Evolutionary conservation across 805 yeast species (phyloP).

Genomic region (Ogataea populi-albae): DNA sequence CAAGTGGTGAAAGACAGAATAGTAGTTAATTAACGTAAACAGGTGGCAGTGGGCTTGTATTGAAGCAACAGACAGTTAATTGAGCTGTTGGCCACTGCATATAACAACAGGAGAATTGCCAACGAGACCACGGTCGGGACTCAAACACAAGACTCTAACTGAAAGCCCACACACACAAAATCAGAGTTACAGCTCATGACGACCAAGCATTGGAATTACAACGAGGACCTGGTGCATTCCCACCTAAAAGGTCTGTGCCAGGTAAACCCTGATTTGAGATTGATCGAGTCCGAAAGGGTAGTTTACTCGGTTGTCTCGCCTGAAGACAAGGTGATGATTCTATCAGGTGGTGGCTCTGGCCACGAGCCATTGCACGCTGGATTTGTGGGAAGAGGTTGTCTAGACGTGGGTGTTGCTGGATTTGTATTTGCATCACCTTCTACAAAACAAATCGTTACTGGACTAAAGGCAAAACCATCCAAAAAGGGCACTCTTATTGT

Average conservation of each 20-base stretch:
- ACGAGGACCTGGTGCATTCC: slow-evolving; percentile 43
- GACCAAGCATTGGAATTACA: slow-evolving; percentile 49
- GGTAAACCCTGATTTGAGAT: slow-evolving; percentile 51
- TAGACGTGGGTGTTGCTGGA: slow-evolving; percentile 89
- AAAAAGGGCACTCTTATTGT: slow-evolving; percentile 69
- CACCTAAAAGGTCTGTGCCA: slow-evolving; percentile 52
- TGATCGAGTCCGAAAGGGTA: slow-evolving; percentile 57
- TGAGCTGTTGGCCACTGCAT: too few relatives aligned
- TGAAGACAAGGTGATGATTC: slow-evolving; percentile 58
- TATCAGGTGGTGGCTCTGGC: slow-evolving; percentile 95
- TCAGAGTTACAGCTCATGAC: slow-evolving; percentile 10
- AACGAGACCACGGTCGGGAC: too few relatives aligned
- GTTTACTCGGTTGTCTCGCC: slow-evolving; percentile 39
- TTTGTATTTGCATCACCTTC: slow-evolving; percentile 88
- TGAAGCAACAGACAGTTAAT: too few relatives aligned
- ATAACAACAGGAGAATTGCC: too few relatives aligned
- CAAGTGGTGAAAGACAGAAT: too few relatives aligned
- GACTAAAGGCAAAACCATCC: slow-evolving; percentile 54
- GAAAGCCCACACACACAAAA: too few relatives aligned
- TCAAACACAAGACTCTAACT: too few relatives aligned
- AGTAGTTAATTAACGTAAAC: too few relatives aligned
- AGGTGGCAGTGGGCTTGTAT: too few relatives aligned
- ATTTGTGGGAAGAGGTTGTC: slow-evolving; percentile 76
- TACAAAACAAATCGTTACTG: slow-evolving; percentile 78
- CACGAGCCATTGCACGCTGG: slow-evolving; percentile 96